Percentiles rank a stretch among this genome's conserved stretches.
Conservation (phyloP, 192 early-diverging fungal species). For the Chytriomyces confervae region DNA sequence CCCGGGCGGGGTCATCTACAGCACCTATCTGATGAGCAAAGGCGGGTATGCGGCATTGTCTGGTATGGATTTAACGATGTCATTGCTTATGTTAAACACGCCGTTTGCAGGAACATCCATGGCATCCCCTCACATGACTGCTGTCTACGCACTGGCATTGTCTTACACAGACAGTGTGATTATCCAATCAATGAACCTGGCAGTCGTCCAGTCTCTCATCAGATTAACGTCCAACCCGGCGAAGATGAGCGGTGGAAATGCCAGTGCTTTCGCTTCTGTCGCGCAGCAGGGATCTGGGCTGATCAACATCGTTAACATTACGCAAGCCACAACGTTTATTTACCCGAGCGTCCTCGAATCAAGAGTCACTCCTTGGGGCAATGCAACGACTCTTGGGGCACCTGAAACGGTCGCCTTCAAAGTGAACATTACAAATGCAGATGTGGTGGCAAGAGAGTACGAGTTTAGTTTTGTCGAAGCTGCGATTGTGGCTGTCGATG, state of each 20-base stretch:
- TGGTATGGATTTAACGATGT: not conserved
- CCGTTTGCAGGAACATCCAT: conserved; percentile 75
- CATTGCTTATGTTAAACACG: not conserved
- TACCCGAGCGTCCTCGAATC: conserved; percentile 18
- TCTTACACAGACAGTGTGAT: conserved; percentile 30
- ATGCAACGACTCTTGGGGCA: not conserved
- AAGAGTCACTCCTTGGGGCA: conserved; percentile 18
- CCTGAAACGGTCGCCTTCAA: not conserved
- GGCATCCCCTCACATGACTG: conserved; percentile 78
- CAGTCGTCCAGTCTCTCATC: conserved; percentile 40
- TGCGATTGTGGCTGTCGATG: conserved; percentile 19
- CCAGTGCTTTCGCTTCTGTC: conserved; percentile 39
- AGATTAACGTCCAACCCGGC: conserved; percentile 46
- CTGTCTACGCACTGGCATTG: conserved; percentile 44
- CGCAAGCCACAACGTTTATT: conserved; percentile 47
- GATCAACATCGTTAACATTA: conserved; percentile 68
- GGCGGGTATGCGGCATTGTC: conserved; percentile 23
- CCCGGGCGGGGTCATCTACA: conserved; percentile 41
- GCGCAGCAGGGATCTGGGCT: conserved; percentile 76
- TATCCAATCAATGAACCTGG: conserved; percentile 53
- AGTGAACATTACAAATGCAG: not conserved
- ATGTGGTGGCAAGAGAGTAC: not conserved
- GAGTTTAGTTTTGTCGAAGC: not conserved
- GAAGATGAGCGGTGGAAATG: not conserved
- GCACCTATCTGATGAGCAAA: conserved; percentile 20